phyloP scores from a whole-genome alignment of 306 rosid genomes.

The Pyrus pyrifolia region DNA sequence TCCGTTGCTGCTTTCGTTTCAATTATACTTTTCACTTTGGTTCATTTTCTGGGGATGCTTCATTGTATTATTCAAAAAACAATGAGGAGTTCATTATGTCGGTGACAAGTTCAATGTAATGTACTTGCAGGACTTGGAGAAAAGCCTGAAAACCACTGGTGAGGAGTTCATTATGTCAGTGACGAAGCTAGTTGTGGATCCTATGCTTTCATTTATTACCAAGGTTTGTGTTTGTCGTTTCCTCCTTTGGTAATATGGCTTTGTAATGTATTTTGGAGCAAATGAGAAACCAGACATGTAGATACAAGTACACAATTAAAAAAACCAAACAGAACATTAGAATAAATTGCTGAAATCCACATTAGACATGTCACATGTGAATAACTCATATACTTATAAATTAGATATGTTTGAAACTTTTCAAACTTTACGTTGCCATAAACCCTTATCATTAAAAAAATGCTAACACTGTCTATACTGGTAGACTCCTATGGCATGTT shows the following conservation, averaged over 20 bases:
- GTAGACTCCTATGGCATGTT: background rate
- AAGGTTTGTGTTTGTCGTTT: conserved; percentile 69
- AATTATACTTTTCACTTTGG: background rate
- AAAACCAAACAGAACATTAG: background rate
- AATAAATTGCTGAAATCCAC: background rate
- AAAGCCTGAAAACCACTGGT: conserved; percentile 89
- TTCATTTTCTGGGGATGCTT: background rate
- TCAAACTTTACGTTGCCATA: background rate
- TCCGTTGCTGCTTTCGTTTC: background rate
- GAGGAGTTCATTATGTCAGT: conserved; percentile 97
- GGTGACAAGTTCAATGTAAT: background rate
- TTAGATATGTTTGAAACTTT: background rate
- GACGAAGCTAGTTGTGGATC: conserved; percentile 96
- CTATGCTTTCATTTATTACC: conserved; percentile 96
- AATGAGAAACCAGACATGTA: background rate
- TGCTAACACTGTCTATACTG: background rate
- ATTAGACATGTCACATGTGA: background rate
- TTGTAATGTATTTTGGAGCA: background rate
- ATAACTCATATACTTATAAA: background rate
- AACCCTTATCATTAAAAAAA: background rate
- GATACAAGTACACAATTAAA: background rate
- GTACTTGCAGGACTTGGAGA: conserved; percentile 81
- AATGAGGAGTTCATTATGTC: background rate
- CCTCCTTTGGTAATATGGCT: conserved; percentile 7
- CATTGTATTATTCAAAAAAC: background rate